Percentiles rank a stretch among this genome's conserved stretches.
Conservation (phyloP, 2,329 filamentous ascomycete species). For the Claviceps humidiphila region DNA sequence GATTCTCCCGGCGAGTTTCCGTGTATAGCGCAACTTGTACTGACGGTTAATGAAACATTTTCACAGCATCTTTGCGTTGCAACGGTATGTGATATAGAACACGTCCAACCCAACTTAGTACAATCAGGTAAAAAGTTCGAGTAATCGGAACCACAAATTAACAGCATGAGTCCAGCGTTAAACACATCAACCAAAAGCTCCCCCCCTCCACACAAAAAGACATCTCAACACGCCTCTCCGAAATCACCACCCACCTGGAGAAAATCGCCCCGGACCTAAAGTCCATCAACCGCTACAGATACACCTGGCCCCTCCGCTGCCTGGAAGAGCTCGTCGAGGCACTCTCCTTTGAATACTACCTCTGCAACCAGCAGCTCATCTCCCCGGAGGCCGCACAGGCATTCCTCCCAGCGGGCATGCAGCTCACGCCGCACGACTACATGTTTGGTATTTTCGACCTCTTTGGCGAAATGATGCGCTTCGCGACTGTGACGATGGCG, state of each 20-base stretch:
- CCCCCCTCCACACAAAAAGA: constrained; percentile 58
- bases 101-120: too few species aligned
- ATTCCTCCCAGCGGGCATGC: constrained; percentile 38
- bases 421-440: constrained; percentile 71
- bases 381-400: constrained; percentile 46
- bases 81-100: constrained; percentile 18
- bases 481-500: constrained; percentile 79
- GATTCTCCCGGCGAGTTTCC: neutral
- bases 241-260: constrained; percentile 57
- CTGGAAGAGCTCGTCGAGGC: constrained; percentile 94
- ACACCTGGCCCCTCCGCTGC: constrained; percentile 66
- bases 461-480: constrained; percentile 93
- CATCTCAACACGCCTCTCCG: constrained; percentile 52
- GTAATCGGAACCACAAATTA: too few species aligned
- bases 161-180: constrained; percentile 37
- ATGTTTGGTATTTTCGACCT: constrained; percentile 85
- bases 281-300: constrained; percentile 70
- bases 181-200: constrained; percentile 46
- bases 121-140: too few species aligned
- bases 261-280: constrained; percentile 60
- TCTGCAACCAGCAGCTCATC: constrained; percentile 64
- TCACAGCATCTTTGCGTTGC: constrained; percentile 24
- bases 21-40: too few species aligned
- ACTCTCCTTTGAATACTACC: constrained; percentile 76
- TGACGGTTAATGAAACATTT: neutral